A percentile compares a stretch with the other conserved stretches of the same genome.
These are phyloP conservation scores for Trichoderma afroharzianum DNA, from an alignment of 2,329 filamentous ascomycete species.

Conservation along the genomic window DNA sequence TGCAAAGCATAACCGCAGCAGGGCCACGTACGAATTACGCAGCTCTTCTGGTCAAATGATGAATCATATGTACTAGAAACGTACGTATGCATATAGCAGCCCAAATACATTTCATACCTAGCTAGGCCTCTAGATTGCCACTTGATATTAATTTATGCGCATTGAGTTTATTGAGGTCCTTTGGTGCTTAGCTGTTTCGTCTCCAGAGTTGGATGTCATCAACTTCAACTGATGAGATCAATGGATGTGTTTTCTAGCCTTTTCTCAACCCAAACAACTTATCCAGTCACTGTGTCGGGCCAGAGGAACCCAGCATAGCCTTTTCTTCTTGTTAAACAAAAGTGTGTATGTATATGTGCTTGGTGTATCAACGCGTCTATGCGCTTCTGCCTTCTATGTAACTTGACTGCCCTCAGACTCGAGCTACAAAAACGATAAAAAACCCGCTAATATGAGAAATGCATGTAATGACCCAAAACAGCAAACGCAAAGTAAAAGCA, in stretches of 20 bases:
- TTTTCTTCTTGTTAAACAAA: background rate
- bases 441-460: constrained; percentile 8
- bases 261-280: fast-evolving
- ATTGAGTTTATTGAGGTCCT: background rate
- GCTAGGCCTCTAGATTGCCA: background rate
- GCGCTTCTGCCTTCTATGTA: constrained; percentile 9
- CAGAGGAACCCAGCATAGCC: background rate
- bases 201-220: no score
- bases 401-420: background rate
- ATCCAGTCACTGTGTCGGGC: background rate
- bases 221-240: no score
- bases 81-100: background rate
- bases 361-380: background rate
- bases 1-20: background rate
- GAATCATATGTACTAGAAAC: no score
- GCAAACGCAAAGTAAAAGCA: background rate
- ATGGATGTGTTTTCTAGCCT: background rate
- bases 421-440: constrained; percentile 5
- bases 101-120: background rate
- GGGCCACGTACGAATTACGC: background rate
- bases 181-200: background rate
- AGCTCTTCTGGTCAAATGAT: background rate
- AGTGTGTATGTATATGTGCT: background rate
- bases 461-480: background rate
- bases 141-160: background rate